Conservation (phyloP, 2,329 filamentous ascomycete species). For the Davidsoniella neocaledoniae region DNA sequence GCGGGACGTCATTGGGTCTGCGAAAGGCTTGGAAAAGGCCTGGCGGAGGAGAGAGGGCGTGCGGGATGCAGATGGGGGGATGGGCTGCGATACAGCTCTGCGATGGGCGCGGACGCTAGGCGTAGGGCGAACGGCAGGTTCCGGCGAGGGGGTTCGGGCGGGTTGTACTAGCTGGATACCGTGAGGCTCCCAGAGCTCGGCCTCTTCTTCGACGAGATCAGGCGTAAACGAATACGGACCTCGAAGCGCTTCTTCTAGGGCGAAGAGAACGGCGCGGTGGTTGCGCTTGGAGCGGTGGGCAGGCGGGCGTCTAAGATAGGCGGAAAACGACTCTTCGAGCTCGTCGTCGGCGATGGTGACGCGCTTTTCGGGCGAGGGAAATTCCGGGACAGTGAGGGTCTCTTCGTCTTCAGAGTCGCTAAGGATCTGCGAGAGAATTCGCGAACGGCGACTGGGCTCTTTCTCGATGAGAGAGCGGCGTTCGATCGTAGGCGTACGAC, state of each 20-base stretch:
- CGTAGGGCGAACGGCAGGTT: conserved; percentile 30
- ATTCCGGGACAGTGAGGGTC: conserved; percentile 19
- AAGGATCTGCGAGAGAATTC: conserved; percentile 31
- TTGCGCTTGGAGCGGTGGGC: conserved; percentile 65
- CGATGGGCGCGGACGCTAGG: conserved; percentile 6
- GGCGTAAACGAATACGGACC: conserved; percentile 68
- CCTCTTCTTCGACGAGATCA: conserved; percentile 73
- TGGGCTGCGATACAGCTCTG: conserved; percentile 9
- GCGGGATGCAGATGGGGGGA: conserved; percentile 5
- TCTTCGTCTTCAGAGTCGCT: conserved; percentile 28
- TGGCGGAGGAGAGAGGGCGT: neutral
- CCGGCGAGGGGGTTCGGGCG: conserved; percentile 30
- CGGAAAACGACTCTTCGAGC: conserved; percentile 14
- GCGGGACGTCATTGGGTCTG: conserved; percentile 7
- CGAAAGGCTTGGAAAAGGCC: neutral
- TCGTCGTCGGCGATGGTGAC: conserved; percentile 3
- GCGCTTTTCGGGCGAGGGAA: conserved; percentile 14
- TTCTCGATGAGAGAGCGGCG: conserved; percentile 20
- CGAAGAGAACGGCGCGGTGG: conserved; percentile 78
- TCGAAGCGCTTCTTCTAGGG: conserved; percentile 78
- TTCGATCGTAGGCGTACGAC: conserved; percentile 15
- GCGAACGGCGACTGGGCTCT: conserved; percentile 17
- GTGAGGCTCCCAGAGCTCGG: conserved; percentile 73
- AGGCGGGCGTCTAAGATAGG: conserved; percentile 22
- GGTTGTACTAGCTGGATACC: conserved; percentile 36